Base-by-base conservation (phyloP, 306 rosid species). In the Cucumis melo region DNA sequence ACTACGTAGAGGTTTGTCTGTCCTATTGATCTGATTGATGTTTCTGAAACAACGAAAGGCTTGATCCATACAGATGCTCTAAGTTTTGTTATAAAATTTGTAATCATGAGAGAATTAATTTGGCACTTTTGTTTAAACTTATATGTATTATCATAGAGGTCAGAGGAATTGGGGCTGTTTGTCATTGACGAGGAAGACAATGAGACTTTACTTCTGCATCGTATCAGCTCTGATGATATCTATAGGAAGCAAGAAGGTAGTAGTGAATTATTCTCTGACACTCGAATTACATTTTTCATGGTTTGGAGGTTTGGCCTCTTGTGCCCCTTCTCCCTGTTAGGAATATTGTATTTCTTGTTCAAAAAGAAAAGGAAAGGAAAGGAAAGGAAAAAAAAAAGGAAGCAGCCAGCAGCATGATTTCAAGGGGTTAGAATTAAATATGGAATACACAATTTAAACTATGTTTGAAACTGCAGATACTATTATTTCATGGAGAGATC, bases 241-340 rank as follows among this genome's bases (percentile, higher is more conserved):
- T 93, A 91, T 78, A 87, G 91, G 85, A 91, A 93, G 85, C 98
- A 91, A 84, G 96, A 93, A 90, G 97, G 98, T 93, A 85, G 34
- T 79, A 84, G 72, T 78, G 27, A 61, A 16, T 59, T 77, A 29
- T 51, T 29, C 23, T 12, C 76, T 38, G 53, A 23, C 58, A 72
- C 32, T 23, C 2, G 9, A 27, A 16, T 44, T 24, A 15, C 39
- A 29, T 51, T 27, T 15, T 12, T 51, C 27, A 24, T 50, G 59
- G 76, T 48, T 72, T 70, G 39, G 75, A 66, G 73, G 73, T 80
- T 20, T 38, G 64, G 29, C 58, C 36, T 71, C 12, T 17, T 42
- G 15, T 51, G 20, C 9, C n/a, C 17, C 44, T 75, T 21, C 75
- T 17, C 38, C 74, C 29, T 68, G 38, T 68, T 68, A 21, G 55